Conservation (phyloP, 2,329 filamentous ascomycete genomes). For the Aspergillus arachidicola region DNA sequence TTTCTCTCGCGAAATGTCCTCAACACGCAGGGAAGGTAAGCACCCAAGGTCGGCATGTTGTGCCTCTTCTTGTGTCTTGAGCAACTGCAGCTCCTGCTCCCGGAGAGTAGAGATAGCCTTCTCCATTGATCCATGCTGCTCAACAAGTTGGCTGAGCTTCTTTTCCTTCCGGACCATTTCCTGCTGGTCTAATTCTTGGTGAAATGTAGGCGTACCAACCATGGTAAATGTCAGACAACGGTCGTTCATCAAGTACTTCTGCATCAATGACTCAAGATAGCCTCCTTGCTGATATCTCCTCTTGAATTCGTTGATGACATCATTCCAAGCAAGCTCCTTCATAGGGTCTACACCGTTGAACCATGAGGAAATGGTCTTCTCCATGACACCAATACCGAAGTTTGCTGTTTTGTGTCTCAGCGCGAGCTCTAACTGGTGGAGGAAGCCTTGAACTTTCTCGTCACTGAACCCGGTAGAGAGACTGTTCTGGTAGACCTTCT, state of each 20-base stretch:
- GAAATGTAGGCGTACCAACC: constrained; percentile 78
- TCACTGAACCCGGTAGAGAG: constrained; percentile 79
- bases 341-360: constrained; percentile 95
- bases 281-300: constrained; percentile 70
- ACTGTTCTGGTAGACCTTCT: constrained; percentile 70
- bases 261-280: constrained; percentile 81
- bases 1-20: constrained; percentile 81
- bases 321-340: constrained; percentile 87
- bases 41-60: constrained; percentile 84
- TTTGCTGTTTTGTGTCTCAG: constrained; percentile 95
- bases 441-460: constrained; percentile 87
- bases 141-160: constrained; percentile 72
- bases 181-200: constrained; percentile 72
- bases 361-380: constrained; percentile 87
- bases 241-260: constrained; percentile 88
- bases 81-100: constrained; percentile 75
- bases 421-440: constrained; percentile 91
- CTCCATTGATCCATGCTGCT: constrained; percentile 69
- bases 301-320: constrained; percentile 82
- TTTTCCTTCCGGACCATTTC: constrained; percentile 73
- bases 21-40: constrained; percentile 82
- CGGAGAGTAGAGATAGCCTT: constrained; percentile 73
- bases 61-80: constrained; percentile 81
- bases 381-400: constrained; percentile 89
- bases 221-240: constrained; percentile 91